These are phyloP conservation scores for Epithele typhae DNA, from an alignment of 768 basidiomycete species.

Conservation along the genomic window DNA sequence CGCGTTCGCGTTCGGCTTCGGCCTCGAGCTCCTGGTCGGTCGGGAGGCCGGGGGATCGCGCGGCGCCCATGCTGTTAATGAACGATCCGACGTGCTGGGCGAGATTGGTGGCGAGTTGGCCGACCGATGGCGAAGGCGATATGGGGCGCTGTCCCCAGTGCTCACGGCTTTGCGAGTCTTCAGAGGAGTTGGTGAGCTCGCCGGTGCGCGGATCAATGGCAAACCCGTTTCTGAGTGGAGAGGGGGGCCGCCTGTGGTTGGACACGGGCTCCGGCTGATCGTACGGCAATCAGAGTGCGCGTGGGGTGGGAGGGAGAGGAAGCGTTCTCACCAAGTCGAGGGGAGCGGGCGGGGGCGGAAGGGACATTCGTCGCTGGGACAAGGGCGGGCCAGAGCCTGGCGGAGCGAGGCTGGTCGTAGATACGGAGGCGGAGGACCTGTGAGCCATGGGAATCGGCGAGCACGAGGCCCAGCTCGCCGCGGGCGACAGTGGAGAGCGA, in stretches of 20 bases:
- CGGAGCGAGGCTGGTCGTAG: conserved; percentile 23
- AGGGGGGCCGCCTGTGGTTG: conserved; percentile 52
- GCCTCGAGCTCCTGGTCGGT: conserved; percentile 81
- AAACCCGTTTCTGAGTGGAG: conserved; percentile 66
- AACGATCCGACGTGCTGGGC: conserved; percentile 72
- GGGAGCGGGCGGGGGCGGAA: conserved; percentile 35
- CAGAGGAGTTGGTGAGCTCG: conserved; percentile 27
- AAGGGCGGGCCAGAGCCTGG: conserved; percentile 15
- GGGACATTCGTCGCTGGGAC: conserved; percentile 33
- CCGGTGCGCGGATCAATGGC: conserved; percentile 55
- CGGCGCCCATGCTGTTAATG: conserved; percentile 41
- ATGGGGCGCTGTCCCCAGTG: conserved; percentile 45
- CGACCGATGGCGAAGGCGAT: conserved; percentile 67
- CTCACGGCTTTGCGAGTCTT: conserved; percentile 41
- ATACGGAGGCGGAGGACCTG: conserved; percentile 19
- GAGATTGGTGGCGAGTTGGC: conserved; percentile 68
- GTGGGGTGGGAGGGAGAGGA: conserved; percentile 1
- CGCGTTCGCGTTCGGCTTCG: conserved; percentile 73
- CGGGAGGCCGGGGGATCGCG: conserved; percentile 37
- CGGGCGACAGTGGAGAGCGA: conserved; percentile 22
- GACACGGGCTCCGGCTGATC: conserved; percentile 42
- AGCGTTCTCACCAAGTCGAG: conserved; percentile 35
- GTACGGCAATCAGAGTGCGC: conserved; percentile 7
- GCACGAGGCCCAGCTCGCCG: conserved; percentile 23
- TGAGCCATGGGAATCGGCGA: conserved; percentile 26